Evolutionary conservation across 805 yeast species (phyloP).

Genomic region (Pichia gijzeniarum): DNA sequence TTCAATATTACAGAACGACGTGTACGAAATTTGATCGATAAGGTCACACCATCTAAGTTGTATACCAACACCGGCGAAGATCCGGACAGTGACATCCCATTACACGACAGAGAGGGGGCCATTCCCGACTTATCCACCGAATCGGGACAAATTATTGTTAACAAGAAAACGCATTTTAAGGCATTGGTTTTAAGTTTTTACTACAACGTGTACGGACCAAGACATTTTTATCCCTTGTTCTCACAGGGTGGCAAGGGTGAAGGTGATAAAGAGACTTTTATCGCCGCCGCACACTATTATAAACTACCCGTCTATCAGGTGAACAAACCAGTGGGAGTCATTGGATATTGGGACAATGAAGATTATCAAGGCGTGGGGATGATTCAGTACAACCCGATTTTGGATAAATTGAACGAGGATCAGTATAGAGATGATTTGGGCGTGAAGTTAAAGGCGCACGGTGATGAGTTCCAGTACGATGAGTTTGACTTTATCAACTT

Average conservation of each 20-base stretch:
- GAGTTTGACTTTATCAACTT: conserved; percentile 17
- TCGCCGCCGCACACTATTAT: conserved; percentile 44
- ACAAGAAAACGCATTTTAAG: conserved; percentile 42
- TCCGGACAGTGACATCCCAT: conserved; percentile 30
- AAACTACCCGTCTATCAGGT: conserved; percentile 44
- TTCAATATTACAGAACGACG: conserved; percentile 28
- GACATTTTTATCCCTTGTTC: conserved; percentile 39
- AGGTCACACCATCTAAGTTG: conserved; percentile 20
- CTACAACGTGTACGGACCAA: conserved; percentile 48
- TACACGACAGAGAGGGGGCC: conserved; percentile 46
- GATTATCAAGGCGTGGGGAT: conserved; percentile 47
- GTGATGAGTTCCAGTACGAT: conserved; percentile 7
- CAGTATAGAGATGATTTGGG: conserved; percentile 18
- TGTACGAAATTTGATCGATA: conserved; percentile 27
- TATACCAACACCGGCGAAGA: conserved; percentile 15
- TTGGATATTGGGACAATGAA: conserved; percentile 37
- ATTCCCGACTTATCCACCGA: conserved; percentile 51
- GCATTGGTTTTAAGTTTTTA: conserved; percentile 44
- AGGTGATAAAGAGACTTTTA: conserved; percentile 55
- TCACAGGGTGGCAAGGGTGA: conserved; percentile 46
- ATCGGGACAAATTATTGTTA: conserved; percentile 48
- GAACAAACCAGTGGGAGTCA: conserved; percentile 40
- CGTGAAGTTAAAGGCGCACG: neutral
- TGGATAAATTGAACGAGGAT: conserved; percentile 29
- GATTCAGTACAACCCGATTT: conserved; percentile 47